phyloP scores from a whole-genome alignment of 148 eudicot genomes.

The Arbutus unedo region DNA sequence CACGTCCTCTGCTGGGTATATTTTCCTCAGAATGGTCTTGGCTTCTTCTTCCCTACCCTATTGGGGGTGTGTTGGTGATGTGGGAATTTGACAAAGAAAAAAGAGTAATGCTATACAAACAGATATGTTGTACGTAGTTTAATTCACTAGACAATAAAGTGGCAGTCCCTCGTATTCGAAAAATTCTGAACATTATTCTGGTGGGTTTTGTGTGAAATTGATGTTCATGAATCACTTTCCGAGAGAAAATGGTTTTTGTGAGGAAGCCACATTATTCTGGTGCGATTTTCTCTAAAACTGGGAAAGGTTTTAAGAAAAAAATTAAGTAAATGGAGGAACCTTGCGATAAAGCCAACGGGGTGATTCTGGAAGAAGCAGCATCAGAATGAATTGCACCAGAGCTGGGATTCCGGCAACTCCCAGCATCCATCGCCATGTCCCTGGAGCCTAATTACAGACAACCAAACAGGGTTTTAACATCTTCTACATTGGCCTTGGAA shows the following conservation, averaged over 20 bases:
- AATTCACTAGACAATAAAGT: not conserved
- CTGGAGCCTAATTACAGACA: conserved; percentile 40
- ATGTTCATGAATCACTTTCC: not conserved
- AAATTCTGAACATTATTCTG: not conserved
- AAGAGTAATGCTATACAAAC: not conserved
- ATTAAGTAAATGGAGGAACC: conserved; percentile 24
- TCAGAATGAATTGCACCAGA: conserved; percentile 50
- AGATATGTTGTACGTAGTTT: not conserved
- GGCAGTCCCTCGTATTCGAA: not conserved
- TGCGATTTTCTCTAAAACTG: not conserved
- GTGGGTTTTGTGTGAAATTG: not conserved
- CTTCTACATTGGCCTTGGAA: not conserved
- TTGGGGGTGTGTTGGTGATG: not conserved
- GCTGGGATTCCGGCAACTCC: conserved; percentile 77
- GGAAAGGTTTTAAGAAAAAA: not conserved
- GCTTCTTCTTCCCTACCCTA: conserved; percentile 62
- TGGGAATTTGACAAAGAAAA: not conserved
- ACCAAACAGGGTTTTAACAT: not conserved
- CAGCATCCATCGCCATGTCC: conserved; percentile 87
- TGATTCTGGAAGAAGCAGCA: conserved; percentile 68
- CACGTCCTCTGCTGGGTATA: conserved; percentile 46
- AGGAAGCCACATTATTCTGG: not conserved
- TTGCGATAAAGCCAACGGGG: conserved; percentile 83
- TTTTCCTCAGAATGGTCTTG: conserved; percentile 37
- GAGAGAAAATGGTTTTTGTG: not conserved